These are phyloP conservation scores for Tuber indicum DNA, from an alignment of 495 filamentous ascomycete genomes.

Conservation along the genomic window DNA sequence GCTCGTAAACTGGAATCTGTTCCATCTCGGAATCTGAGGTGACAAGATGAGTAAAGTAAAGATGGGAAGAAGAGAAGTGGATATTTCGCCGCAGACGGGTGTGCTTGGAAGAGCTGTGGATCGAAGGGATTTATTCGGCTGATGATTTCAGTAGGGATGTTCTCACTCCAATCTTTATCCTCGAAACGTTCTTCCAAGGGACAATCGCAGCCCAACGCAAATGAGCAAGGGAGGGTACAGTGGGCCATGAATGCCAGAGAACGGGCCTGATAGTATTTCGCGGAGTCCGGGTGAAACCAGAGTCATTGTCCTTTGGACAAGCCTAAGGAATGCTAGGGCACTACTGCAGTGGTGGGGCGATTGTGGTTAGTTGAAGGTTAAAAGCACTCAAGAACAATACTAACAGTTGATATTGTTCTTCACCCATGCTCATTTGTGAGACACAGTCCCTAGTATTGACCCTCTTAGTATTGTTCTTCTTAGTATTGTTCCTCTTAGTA, in stretches of 20 bases:
- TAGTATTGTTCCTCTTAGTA: not conserved
- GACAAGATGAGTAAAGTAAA: not conserved
- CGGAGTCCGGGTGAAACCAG: not conserved
- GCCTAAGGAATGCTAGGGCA: not conserved
- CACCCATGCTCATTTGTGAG: not conserved
- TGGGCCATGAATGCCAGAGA: not conserved
- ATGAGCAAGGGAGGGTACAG: not conserved
- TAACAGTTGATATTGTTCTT: conserved; percentile 6
- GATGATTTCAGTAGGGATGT: not conserved
- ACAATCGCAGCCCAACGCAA: not conserved
- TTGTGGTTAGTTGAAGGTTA: not conserved
- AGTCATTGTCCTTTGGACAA: not conserved
- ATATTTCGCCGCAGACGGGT: not conserved
- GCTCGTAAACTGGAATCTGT: conserved; percentile 1
- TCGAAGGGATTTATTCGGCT: not conserved
- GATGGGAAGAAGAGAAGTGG: not conserved
- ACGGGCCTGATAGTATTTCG: not conserved
- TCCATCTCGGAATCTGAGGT: not conserved
- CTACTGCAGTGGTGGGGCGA: not conserved
- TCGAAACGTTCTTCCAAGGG: not conserved
- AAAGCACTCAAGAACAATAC: conserved; percentile 1
- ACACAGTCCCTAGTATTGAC: not conserved
- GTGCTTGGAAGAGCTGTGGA: not conserved
- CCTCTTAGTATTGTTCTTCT: not conserved
- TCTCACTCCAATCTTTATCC: not conserved